Conservation (phyloP, 2,329 filamentous ascomycete genomes). For the Aspergillus melleus region DNA sequence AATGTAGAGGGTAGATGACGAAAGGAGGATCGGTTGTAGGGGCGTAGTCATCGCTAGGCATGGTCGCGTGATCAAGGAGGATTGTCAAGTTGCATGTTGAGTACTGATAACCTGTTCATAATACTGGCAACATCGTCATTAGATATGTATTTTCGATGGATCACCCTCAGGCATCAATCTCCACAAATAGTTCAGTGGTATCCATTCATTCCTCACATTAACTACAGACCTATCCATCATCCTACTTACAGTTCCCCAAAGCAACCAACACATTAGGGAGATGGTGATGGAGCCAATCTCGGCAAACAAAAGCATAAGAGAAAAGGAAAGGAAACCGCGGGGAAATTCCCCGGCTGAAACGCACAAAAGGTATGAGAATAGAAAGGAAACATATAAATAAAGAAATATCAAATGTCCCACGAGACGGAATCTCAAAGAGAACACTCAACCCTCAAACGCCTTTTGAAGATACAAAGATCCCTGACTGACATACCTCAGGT, state of each 20-base stretch:
- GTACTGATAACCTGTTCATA: too few relatives aligned
- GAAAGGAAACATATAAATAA: slow-evolving; percentile 5
- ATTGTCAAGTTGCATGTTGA: too few relatives aligned
- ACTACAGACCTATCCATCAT: slow-evolving; percentile 25
- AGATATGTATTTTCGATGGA: too few relatives aligned
- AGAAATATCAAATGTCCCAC: slow-evolving; percentile 8
- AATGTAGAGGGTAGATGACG: too few relatives aligned
- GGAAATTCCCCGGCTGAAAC: neutral
- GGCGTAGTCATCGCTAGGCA: too few relatives aligned
- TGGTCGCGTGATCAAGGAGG: too few relatives aligned
- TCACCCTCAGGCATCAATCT: too few relatives aligned
- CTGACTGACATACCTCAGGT: slow-evolving; percentile 11
- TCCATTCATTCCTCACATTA: slow-evolving; percentile 32
- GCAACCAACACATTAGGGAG: slow-evolving; percentile 9
- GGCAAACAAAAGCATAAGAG: slow-evolving; percentile 11
- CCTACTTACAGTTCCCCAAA: slow-evolving; percentile 20
- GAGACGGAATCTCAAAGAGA: slow-evolving; percentile 7
- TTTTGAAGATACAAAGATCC: slow-evolving; percentile 19
- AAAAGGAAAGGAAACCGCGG: slow-evolving; percentile 8
- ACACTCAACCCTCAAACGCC: slow-evolving; percentile 22
- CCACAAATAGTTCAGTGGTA: slow-evolving; percentile 8
- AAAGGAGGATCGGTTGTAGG: too few relatives aligned
- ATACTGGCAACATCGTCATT: too few relatives aligned
- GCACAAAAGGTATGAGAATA: slow-evolving; percentile 3
- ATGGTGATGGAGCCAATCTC: slow-evolving; percentile 8